A percentile compares a stretch with the other conserved stretches of the same genome.
These are phyloP conservation scores for Arabidopsis suecica DNA, from an alignment of 345 rosid genomes.

Conservation along the genomic window DNA sequence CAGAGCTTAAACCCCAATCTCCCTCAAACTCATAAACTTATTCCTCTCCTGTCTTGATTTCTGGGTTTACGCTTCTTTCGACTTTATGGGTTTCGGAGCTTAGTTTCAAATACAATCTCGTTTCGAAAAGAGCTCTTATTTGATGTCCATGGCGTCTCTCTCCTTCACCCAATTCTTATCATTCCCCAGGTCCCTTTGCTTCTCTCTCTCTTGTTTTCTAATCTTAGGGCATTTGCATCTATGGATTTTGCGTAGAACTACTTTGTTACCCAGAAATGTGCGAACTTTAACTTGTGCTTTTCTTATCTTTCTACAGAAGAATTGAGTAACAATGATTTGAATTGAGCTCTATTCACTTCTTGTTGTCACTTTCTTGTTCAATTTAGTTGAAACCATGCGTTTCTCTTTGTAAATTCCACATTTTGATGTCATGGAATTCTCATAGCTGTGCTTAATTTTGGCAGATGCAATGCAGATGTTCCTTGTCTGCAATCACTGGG, in stretches of 20 bases:
- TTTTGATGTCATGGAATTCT: slow-evolving; percentile 18
- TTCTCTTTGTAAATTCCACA: neutral
- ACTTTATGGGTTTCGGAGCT: slow-evolving; percentile 36
- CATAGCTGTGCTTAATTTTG: slow-evolving; percentile 24
- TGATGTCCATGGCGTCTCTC: slow-evolving; percentile 69
- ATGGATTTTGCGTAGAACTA: neutral
- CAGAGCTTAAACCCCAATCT: slow-evolving; percentile 46
- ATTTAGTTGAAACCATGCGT: neutral
- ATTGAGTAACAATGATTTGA: neutral
- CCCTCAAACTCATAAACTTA: neutral
- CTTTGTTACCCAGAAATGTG: slow-evolving; percentile 19
- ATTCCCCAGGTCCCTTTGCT: slow-evolving; percentile 61
- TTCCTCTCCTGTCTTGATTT: neutral
- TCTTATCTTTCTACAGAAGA: slow-evolving; percentile 13
- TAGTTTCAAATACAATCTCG: slow-evolving; percentile 13
- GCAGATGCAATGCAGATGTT: slow-evolving; percentile 61
- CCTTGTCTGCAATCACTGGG: slow-evolving; percentile 47
- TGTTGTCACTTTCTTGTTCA: slow-evolving; percentile 18
- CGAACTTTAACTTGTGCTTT: slow-evolving; percentile 2
- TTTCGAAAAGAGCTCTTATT: slow-evolving; percentile 4
- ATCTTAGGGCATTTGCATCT: neutral
- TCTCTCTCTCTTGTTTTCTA: slow-evolving; percentile 25
- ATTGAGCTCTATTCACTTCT: too few species aligned
- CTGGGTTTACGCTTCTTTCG: slow-evolving; percentile 2
- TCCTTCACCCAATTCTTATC: slow-evolving; percentile 62